Evolutionary conservation across 306 rosid species (phyloP).

Genomic region (Vachellia collinsii): DNA sequence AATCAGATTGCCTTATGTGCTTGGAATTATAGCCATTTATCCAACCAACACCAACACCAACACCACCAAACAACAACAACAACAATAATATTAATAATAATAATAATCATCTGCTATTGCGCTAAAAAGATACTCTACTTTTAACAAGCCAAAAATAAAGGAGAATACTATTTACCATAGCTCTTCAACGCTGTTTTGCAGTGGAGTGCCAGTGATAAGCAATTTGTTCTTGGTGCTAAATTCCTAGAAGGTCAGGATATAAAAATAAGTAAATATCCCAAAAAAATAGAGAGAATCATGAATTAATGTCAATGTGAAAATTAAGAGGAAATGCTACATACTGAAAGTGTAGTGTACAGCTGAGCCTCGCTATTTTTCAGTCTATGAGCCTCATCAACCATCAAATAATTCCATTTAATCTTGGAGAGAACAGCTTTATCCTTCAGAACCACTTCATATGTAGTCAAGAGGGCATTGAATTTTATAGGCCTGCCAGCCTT

Average conservation of each 20-base stretch:
- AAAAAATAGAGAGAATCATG: neutral
- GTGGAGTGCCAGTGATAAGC: constrained; percentile 97
- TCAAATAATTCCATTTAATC: constrained; percentile 92
- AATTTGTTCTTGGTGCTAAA: constrained; percentile 99
- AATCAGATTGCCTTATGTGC: neutral
- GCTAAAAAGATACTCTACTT: constrained; percentile 14
- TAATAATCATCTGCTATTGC: constrained; percentile 1
- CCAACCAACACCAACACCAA: neutral
- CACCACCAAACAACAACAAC: too few relatives aligned
- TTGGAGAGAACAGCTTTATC: constrained; percentile 94
- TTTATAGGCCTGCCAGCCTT: constrained; percentile 78
- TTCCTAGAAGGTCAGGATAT: constrained; percentile 60
- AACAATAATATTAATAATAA: too few relatives aligned
- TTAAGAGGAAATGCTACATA: constrained; percentile 47
- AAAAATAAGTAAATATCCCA: constrained; percentile 21
- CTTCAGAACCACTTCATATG: constrained; percentile 95
- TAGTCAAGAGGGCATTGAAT: constrained; percentile 85
- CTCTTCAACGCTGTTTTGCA: constrained; percentile 98
- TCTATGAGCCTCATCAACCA: constrained; percentile 99
- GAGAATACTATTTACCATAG: constrained; percentile 67
- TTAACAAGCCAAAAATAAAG: constrained; percentile 15
- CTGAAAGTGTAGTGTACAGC: constrained; percentile 89
- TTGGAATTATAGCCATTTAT: neutral
- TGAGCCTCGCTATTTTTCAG: constrained; percentile 99
- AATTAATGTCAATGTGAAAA: constrained; percentile 25